Evolutionary conservation across 2,329 filamentous ascomycete species (phyloP).

Genomic region (Botrytis deweyae): DNA sequence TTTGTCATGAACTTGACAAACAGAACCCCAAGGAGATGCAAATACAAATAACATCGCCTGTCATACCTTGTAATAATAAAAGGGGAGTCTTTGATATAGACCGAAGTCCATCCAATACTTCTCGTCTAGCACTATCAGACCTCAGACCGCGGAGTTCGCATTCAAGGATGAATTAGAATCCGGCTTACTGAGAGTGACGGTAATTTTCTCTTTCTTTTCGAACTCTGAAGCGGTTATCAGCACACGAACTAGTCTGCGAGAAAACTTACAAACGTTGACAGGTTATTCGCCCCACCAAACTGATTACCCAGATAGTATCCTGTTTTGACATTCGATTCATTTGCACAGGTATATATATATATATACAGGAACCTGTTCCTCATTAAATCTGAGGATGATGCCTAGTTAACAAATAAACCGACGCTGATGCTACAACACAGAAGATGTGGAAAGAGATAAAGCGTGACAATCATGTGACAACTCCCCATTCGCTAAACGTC

Average conservation of each 20-base stretch:
- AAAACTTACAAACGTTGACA: not conserved
- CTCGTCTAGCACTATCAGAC: not conserved
- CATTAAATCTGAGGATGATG: not conserved
- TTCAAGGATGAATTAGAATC: not conserved
- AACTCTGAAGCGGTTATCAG: not conserved
- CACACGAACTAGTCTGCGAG: not conserved
- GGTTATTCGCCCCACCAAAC: not conserved
- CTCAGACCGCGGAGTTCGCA: not conserved
- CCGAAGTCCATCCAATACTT: not conserved
- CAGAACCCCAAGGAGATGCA: not conserved
- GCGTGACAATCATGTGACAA: not conserved
- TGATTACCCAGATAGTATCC: not conserved
- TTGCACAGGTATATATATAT: not conserved
- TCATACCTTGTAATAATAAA: not conserved
- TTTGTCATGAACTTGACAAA: too few relatives aligned
- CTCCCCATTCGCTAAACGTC: not conserved
- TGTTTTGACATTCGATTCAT: not conserved
- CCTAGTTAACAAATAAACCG: not conserved
- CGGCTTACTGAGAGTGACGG: fast-evolving
- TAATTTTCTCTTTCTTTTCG: not conserved
- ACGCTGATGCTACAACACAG: not conserved
- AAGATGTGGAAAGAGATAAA: not conserved
- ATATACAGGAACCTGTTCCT: not conserved
- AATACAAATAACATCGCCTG: not conserved
- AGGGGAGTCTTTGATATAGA: not conserved